phyloP scores from a whole-genome alignment of 176 grass and related monocot species.

The Ensete glaucum region DNA sequence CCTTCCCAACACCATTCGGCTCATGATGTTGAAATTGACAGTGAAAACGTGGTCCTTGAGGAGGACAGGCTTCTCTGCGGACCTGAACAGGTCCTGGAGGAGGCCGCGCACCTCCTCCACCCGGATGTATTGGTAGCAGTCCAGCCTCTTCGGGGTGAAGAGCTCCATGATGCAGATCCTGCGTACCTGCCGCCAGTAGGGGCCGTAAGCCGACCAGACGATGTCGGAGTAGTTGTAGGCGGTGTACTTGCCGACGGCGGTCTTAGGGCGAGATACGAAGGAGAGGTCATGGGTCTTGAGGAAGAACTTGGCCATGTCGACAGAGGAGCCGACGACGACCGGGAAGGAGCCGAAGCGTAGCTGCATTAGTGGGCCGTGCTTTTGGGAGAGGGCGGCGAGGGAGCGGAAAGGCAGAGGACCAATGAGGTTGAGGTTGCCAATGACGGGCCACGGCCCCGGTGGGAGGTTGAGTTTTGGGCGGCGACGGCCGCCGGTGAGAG shows the following conservation, averaged over 20 bases:
- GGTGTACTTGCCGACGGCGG: too few relatives aligned
- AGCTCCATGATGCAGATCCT: not conserved
- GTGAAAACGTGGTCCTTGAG: slow-evolving; percentile 1
- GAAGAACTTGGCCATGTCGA: too few relatives aligned
- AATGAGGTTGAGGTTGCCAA: slow-evolving; percentile 10
- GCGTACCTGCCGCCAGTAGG: slow-evolving; percentile 11
- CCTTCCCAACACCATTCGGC: slow-evolving; percentile 9
- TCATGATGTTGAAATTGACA: not conserved
- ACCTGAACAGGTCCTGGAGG: not conserved
- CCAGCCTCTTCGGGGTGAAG: not conserved
- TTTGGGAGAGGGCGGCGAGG: slow-evolving; percentile 8
- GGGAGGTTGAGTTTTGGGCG: not conserved
- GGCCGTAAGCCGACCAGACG: not conserved
- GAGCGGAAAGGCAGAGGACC: not conserved
- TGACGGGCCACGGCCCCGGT: not conserved
- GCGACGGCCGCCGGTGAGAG: not conserved
- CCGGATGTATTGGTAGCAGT: slow-evolving; percentile 7
- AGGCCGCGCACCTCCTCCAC: slow-evolving; percentile 8
- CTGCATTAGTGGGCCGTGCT: too few relatives aligned
- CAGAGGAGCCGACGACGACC: too few relatives aligned
- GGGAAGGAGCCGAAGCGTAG: too few relatives aligned
- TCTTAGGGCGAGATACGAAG: too few relatives aligned
- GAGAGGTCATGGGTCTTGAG: too few relatives aligned
- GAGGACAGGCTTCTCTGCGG: not conserved
- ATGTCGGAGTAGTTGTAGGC: too few relatives aligned